Conservation (phyloP, 257 asterid genomes). For the Euphrasia confusa region DNA sequence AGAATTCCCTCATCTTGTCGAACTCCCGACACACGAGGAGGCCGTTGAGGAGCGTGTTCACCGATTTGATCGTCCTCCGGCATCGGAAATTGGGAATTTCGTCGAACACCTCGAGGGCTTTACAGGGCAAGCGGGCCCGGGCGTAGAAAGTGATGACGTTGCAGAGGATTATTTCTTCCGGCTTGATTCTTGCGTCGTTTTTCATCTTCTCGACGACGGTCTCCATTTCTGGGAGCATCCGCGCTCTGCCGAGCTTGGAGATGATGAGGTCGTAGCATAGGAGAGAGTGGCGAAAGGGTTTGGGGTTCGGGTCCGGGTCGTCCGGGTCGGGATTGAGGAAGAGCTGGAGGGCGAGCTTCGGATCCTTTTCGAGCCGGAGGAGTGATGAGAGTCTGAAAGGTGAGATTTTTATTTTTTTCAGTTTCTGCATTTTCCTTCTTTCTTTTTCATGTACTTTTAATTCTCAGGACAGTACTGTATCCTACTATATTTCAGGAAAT, state of each 20-base stretch:
- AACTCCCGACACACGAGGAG: constrained; percentile 47
- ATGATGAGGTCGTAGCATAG: constrained; percentile 76
- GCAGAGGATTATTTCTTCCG: constrained; percentile 62
- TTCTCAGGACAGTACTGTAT: too few relatives aligned
- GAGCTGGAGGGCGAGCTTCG: constrained; percentile 58
- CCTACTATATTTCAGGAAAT: too few relatives aligned
- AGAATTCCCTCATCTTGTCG: constrained; percentile 41
- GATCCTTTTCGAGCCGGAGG: constrained; percentile 67
- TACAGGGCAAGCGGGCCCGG: constrained; percentile 50
- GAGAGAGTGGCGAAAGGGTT: constrained; percentile 60
- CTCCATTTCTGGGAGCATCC: constrained; percentile 66
- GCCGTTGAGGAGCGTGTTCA: constrained; percentile 53
- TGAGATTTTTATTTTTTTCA: constrained; percentile 39
- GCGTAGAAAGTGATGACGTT: constrained; percentile 55
- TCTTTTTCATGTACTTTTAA: too few relatives aligned
- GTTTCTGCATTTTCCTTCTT: constrained; percentile 39
- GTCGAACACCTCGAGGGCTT: constrained; percentile 51
- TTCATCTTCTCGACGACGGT: constrained; percentile 39
- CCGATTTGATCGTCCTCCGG: constrained; percentile 54
- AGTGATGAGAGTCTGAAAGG: constrained; percentile 72
- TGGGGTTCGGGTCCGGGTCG: constrained; percentile 29
- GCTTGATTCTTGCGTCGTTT: constrained; percentile 41
- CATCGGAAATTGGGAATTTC: constrained; percentile 57
- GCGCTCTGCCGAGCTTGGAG: constrained; percentile 72
- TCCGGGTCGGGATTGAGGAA: constrained; percentile 59